phyloP scores from a whole-genome alignment of 2,329 filamentous ascomycete genomes.

The Eutypa lata region DNA sequence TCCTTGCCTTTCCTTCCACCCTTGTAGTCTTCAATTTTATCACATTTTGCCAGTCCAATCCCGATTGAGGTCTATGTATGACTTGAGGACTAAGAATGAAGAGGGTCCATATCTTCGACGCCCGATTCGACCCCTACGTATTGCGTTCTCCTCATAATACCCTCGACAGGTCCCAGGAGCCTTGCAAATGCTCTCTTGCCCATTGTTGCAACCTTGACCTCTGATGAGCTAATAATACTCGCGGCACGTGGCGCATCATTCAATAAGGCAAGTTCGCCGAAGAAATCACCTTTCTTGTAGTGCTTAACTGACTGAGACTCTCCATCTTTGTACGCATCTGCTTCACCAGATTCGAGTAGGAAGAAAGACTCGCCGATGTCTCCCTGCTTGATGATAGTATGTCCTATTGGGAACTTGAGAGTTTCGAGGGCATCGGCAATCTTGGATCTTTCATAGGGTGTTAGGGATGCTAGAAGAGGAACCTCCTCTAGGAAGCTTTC shows the following conservation, averaged over 20 bases:
- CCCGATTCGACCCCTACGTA: constrained; percentile 59
- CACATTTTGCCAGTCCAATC: not conserved
- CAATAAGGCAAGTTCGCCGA: constrained; percentile 89
- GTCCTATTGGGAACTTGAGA: constrained; percentile 74
- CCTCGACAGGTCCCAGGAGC: constrained; percentile 86
- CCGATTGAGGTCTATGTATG: not conserved
- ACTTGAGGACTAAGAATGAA: constrained; percentile 40
- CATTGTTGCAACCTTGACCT: constrained; percentile 89
- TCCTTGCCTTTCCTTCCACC: not conserved
- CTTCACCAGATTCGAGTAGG: constrained; percentile 82
- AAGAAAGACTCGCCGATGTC: constrained; percentile 91
- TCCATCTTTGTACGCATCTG: constrained; percentile 81
- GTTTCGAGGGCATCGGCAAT: constrained; percentile 96
- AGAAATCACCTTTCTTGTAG: constrained; percentile 92
- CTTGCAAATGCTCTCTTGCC: constrained; percentile 95
- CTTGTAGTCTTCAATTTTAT: not conserved
- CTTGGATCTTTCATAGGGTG: constrained; percentile 91
- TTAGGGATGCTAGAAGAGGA: constrained; percentile 76
- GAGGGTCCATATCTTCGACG: constrained; percentile 66
- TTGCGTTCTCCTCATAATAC: constrained; percentile 82
- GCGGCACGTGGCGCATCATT: constrained; percentile 93
- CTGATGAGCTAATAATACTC: constrained; percentile 76
- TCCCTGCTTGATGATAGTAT: constrained; percentile 86
- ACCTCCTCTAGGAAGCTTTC: constrained; percentile 96
- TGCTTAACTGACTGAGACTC: constrained; percentile 67